phyloP scores from a whole-genome alignment of 2,329 filamentous ascomycete species.

The Grosmannia clavigera region DNA sequence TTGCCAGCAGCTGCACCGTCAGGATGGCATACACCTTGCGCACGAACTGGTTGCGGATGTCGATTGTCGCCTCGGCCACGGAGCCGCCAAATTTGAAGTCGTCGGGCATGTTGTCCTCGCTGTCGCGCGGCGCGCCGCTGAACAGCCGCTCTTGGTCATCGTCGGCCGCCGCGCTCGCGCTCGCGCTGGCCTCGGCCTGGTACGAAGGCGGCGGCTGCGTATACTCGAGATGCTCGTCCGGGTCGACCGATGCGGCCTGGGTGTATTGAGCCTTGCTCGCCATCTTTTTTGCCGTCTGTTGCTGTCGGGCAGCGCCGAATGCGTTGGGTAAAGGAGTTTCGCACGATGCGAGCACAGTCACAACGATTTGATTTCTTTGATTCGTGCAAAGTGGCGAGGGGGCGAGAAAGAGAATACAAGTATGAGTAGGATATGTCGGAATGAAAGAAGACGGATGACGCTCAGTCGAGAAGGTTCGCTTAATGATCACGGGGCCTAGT shows the following conservation, averaged over 20 bases:
- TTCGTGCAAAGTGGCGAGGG: no score
- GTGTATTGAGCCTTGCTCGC: conserved; percentile 64
- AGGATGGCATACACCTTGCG: conserved; percentile 97
- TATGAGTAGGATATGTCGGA: neutral
- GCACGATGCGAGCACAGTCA: neutral
- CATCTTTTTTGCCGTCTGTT: conserved; percentile 11
- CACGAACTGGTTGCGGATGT: conserved; percentile 93
- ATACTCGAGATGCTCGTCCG: conserved; percentile 54
- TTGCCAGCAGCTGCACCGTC: conserved; percentile 85
- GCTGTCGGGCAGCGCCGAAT: neutral
- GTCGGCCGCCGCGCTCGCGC: conserved; percentile 39
- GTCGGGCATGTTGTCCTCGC: conserved; percentile 86
- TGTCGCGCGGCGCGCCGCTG: conserved; percentile 57
- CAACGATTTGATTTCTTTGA: neutral
- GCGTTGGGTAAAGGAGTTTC: neutral
- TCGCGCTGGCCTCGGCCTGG: conserved; percentile 33
- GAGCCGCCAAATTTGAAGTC: conserved; percentile 98
- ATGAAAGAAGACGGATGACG: neutral
- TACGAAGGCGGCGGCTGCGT: conserved; percentile 77
- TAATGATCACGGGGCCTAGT: neutral
- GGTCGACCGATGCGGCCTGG: conserved; percentile 74
- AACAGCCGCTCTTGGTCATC: conserved; percentile 45
- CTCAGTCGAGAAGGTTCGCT: neutral
- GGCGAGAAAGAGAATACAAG: neutral
- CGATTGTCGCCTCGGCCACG: conserved; percentile 84